phyloP scores from a whole-genome alignment of 2,329 filamentous ascomycete species.

The Fusarium duplospermum region DNA sequence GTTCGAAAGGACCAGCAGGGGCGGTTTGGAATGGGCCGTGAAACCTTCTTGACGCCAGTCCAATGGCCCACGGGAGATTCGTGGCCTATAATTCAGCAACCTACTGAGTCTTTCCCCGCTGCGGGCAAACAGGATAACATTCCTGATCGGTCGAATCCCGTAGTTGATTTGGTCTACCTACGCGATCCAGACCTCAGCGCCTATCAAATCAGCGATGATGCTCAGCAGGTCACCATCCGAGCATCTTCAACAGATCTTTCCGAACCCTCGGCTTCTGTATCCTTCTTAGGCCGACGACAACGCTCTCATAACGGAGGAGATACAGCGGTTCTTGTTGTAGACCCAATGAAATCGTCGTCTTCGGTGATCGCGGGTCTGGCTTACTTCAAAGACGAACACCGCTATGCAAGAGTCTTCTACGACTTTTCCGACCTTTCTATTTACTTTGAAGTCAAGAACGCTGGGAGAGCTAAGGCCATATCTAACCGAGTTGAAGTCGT shows the following conservation, averaged over 20 bases:
- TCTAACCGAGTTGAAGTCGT: not conserved
- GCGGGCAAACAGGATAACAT: not conserved
- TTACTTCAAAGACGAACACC: not conserved
- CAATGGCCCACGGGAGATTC: not conserved
- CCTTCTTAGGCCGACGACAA: not conserved
- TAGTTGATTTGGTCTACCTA: not conserved
- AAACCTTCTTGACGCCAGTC: slow-evolving; percentile 2
- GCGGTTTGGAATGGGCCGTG: not conserved
- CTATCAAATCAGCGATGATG: not conserved
- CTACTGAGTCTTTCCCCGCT: not conserved
- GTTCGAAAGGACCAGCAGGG: not conserved
- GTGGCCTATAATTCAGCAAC: not conserved
- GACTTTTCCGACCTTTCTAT: not conserved
- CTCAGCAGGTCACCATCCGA: not conserved
- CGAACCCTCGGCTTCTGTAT: not conserved
- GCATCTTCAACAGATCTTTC: not conserved
- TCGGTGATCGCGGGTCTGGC: not conserved
- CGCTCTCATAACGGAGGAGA: not conserved
- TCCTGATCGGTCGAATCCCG: not conserved
- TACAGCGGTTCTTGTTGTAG: not conserved
- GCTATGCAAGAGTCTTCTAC: not conserved
- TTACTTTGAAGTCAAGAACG: not conserved
- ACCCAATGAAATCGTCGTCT: not conserved
- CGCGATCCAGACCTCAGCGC: not conserved
- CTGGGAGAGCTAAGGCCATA: not conserved